Evolutionary conservation across 345 rosid species (phyloP), one percentile per base, ranked within the genome.

Genomic region (Physaria fendleri): DNA sequence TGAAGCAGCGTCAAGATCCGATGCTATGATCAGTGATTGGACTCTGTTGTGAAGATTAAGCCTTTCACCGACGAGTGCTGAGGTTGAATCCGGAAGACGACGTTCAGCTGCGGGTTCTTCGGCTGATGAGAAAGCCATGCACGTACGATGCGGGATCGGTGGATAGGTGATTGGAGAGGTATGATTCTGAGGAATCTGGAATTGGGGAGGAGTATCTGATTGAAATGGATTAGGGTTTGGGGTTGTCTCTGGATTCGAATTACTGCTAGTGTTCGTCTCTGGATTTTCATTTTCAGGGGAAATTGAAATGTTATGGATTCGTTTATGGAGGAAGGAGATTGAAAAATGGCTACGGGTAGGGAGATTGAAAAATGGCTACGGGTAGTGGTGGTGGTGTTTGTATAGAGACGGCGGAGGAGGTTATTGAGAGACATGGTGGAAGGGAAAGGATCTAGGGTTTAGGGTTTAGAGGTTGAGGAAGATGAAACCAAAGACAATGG

Each of bases 41-140:
- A 22, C 2, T 22, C 24, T 22, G 24, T 22, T 22, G 24, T 22
- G 24, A 22, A 22, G 24, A 4, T 22, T 22, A 22, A 22, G 24
- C 24, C 24, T 22, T 22, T 22, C 2, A 22, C 4, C 4, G 24
- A 4, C 24, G 24, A 22, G 24, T 22, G 24, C 2, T 22, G 24
- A 22, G 24, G 24, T 22, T 22, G 24, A 22, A 22, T 22, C 24
- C 24, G 24, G 4, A 22, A 22, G 24, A 29, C 97, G 92, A 48
- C 96, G 96, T 12, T 87, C 99, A 0, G 97, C 92, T 0, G 97
- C 96, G 2, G 96, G 95, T 76, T 93, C 99, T 52, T 93, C 97
- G 3, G 99, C 95, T 32, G 97, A 85, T 44, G 92, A 77, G 82
- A 87, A 93, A 70, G 84, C 80, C 58, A 69, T 81, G 29, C n/a